Percentiles rank a stretch among this genome's conserved stretches.
phyloP scores from a whole-genome alignment of 2,329 filamentous ascomycete species.

The Ophiostoma perfectum region DNA sequence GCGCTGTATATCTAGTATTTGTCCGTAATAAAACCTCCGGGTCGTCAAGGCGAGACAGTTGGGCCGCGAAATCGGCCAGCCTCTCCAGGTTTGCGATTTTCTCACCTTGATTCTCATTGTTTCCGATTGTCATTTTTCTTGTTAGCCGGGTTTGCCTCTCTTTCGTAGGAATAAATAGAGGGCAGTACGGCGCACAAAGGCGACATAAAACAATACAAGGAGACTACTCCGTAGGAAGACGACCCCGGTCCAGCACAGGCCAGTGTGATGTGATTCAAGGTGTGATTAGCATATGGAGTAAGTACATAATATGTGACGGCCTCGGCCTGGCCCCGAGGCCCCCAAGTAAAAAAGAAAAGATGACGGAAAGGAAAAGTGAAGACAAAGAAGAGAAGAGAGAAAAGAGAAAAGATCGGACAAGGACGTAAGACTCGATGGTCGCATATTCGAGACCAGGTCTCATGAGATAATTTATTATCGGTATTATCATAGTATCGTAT shows the following conservation, averaged over 20 bases:
- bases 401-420: neutral
- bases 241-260: neutral
- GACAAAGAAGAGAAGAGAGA: neutral
- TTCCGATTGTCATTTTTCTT: no score
- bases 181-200: no score
- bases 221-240: neutral
- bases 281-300: conserved; percentile 3
- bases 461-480: neutral
- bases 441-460: neutral
- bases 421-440: neutral
- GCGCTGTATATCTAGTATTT: neutral
- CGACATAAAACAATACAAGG: neutral
- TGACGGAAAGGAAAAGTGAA: neutral
- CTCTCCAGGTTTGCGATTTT: no score
- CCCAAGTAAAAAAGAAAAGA: neutral
- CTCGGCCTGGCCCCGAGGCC: neutral
- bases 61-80: neutral
- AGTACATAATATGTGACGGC: conserved; percentile 8
- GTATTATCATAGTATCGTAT: neutral
- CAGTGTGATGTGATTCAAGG: conserved; percentile 11
- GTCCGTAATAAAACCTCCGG: neutral
- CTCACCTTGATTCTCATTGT: no score
- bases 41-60: neutral
- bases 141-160: no score
- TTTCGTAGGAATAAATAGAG: neutral